phyloP scores from a whole-genome alignment of 129 eudicot genomes.

The Artemisia argyi region DNA sequence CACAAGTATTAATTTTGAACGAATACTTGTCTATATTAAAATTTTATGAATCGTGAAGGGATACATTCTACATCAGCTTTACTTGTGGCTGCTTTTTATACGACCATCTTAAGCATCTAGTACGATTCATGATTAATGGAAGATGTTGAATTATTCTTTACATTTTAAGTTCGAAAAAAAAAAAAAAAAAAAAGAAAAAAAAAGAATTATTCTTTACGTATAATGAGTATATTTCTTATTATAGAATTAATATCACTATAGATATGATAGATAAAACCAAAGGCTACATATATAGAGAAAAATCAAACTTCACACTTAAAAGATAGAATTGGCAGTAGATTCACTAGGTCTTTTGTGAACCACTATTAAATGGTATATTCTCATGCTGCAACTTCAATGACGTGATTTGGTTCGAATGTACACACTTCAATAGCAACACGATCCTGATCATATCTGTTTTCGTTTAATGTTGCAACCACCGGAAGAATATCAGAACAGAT shows the following conservation, averaged over 20 bases:
- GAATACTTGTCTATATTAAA: no score
- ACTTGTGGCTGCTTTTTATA: no score
- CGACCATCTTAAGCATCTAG: not conserved
- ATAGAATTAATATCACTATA: not conserved
- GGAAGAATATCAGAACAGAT: constrained; percentile 17
- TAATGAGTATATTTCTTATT: not conserved
- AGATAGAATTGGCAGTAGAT: not conserved
- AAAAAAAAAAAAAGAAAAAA: no score
- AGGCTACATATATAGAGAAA: not conserved
- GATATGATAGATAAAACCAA: not conserved
- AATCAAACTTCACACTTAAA: not conserved
- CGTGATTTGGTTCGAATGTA: constrained; percentile 10
- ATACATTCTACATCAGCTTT: not conserved
- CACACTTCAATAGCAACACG: constrained; percentile 4
- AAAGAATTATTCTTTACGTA: not conserved
- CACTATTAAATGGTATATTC: constrained; percentile 5
- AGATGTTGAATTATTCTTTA: not conserved
- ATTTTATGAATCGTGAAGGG: no score
- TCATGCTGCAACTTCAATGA: constrained; percentile 20
- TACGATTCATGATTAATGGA: not conserved
- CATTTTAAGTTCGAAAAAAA: no score
- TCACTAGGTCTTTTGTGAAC: not conserved
- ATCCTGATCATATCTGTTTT: constrained; percentile 6
- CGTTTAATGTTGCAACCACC: constrained; percentile 5
- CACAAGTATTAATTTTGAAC: not conserved